These are phyloP conservation scores for Penicillium palitans DNA, from an alignment of 2,329 filamentous ascomycete species.

Conservation along the genomic window DNA sequence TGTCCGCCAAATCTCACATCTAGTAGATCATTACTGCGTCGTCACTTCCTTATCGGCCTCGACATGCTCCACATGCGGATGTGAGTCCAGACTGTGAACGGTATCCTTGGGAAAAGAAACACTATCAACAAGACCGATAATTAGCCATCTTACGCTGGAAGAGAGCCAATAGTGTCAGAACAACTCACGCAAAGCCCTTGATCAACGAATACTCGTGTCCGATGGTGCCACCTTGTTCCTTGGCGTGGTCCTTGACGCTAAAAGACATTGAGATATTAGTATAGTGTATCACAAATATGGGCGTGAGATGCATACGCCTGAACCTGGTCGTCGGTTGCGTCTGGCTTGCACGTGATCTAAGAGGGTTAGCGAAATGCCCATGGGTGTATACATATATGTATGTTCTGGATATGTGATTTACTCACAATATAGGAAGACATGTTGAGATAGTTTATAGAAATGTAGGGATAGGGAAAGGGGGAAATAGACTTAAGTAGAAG, in stretches of 20 bases:
- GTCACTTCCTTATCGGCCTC: background rate
- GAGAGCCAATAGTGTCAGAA: background rate
- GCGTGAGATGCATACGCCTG: background rate
- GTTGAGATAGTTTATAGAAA: background rate
- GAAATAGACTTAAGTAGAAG: background rate
- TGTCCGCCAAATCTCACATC: background rate
- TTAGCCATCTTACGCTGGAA: background rate
- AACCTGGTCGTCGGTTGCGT: constrained; percentile 2
- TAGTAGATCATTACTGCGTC: background rate
- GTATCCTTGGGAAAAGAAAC: background rate
- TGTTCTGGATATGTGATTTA: background rate
- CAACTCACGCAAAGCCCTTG: constrained; percentile 13
- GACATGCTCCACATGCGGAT: constrained; percentile 6
- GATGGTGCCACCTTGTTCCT: constrained; percentile 6
- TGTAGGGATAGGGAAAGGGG: background rate
- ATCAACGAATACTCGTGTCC: constrained; percentile 8
- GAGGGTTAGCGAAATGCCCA: background rate
- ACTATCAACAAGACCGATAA: background rate
- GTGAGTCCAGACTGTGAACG: background rate
- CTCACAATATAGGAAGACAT: constrained; percentile 11
- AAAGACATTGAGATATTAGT: background rate
- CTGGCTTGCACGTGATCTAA: constrained; percentile 7
- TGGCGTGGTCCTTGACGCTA: constrained; percentile 6
- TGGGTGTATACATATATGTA: too few relatives aligned
- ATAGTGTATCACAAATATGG: background rate